Percentiles rank a stretch among this genome's conserved stretches.
Evolutionary conservation across 768 basidiomycete genomes (phyloP).

Genomic region (Epithele typhae): DNA sequence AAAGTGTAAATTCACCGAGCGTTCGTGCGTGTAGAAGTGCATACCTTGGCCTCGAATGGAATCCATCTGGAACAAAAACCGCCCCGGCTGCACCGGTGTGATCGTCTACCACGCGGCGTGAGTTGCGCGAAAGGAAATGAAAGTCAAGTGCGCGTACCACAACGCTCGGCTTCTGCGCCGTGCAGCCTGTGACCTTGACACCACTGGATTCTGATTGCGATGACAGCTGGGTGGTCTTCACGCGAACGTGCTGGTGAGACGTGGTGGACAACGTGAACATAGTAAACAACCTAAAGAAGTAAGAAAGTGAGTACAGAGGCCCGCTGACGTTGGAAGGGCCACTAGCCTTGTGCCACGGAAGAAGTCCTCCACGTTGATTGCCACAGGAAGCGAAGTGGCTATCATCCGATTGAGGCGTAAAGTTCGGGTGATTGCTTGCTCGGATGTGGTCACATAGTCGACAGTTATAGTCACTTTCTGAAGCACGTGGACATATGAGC

Average conservation of each 20-base stretch:
- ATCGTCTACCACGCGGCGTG: constrained; percentile 52
- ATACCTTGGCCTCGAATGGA: constrained; percentile 58
- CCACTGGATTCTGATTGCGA: constrained; percentile 41
- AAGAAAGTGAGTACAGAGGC: background rate
- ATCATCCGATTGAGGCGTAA: constrained; percentile 53
- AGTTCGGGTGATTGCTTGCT: constrained; percentile 49
- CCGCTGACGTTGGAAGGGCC: background rate
- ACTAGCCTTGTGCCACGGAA: constrained; percentile 80
- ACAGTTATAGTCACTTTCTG: constrained; percentile 69
- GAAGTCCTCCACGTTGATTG: constrained; percentile 95
- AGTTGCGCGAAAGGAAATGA: constrained; percentile 4
- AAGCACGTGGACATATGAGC: background rate
- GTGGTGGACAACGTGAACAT: constrained; percentile 88
- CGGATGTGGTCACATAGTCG: constrained; percentile 58
- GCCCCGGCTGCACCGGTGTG: constrained; percentile 68
- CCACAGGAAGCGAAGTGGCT: constrained; percentile 72
- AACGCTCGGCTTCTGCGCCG: constrained; percentile 40
- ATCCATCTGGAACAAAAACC: constrained; percentile 79
- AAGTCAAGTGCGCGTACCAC: constrained; percentile 33
- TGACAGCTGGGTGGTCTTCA: constrained; percentile 56
- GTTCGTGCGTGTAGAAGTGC: constrained; percentile 2
- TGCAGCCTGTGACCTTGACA: constrained; percentile 49
- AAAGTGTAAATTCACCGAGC: background rate
- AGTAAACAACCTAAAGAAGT: constrained; percentile 65
- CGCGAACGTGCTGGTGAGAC: constrained; percentile 73